Evolutionary conservation across 202 grass and related monocot genomes (phyloP).

Genomic region (Schoenoplectus triqueter): DNA sequence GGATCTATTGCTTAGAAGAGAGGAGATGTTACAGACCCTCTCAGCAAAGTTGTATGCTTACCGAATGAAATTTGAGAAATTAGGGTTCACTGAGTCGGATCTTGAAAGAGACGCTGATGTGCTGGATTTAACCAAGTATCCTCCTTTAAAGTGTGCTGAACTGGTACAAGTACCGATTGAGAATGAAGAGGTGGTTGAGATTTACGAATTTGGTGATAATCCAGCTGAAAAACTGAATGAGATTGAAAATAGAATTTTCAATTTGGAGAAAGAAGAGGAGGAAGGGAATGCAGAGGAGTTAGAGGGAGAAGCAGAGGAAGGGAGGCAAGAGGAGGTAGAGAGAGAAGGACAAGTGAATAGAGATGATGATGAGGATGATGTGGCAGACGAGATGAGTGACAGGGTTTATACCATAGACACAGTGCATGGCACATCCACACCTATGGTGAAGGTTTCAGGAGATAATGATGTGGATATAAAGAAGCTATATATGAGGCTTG

Average conservation of each 20-base stretch:
- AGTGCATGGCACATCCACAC: conserved; percentile 53
- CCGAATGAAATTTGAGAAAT: conserved; percentile 53
- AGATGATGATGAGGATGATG: not conserved
- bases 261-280: conserved; percentile 41
- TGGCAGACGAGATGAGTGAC: conserved; percentile 47
- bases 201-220: conserved; percentile 35
- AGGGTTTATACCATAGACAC: conserved; percentile 81
- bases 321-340: not conserved
- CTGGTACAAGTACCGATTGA: conserved; percentile 32
- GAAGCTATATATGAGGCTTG: conserved; percentile 82
- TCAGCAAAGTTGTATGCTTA: conserved; percentile 58
- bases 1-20: conserved; percentile 58
- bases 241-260: conserved; percentile 40
- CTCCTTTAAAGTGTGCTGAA: conserved; percentile 49
- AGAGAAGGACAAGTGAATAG: conserved; percentile 35
- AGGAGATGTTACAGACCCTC: conserved; percentile 44
- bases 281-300: conserved; percentile 29
- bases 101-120: conserved; percentile 36
- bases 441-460: conserved; percentile 52
- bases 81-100: conserved; percentile 66
- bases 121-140: conserved; percentile 35
- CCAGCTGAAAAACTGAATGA: conserved; percentile 40
- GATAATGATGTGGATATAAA: conserved; percentile 68
- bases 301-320: conserved; percentile 25
- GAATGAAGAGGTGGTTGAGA: conserved; percentile 37